Evolutionary conservation across 1,284 basidiomycete genomes (phyloP).

Genomic region (Meira nashicola): DNA sequence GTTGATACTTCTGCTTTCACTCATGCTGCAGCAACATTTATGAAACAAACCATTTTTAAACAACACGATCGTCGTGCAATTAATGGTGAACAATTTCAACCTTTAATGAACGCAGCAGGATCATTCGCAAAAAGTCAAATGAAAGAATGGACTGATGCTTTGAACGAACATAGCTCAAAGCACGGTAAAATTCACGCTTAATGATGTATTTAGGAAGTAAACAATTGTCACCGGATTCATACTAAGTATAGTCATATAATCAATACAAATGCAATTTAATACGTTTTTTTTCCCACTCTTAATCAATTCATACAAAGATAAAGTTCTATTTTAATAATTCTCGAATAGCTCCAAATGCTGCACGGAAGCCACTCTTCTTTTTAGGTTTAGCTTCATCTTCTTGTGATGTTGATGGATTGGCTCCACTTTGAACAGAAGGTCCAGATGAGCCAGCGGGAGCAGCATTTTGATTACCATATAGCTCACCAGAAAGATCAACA

Average conservation of each 20-base stretch:
- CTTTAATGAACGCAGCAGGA: slow-evolving; percentile 25
- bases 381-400: not conserved
- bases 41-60: slow-evolving; percentile 1
- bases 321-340: slow-evolving; percentile 11
- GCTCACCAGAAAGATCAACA: slow-evolving; percentile 11
- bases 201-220: not conserved
- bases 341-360: slow-evolving; percentile 15
- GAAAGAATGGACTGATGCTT: slow-evolving; percentile 6
- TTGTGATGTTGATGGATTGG: not conserved
- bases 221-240: not conserved
- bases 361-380: slow-evolving; percentile 9
- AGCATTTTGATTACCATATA: not conserved
- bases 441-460: not conserved
- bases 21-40: slow-evolving; percentile 15
- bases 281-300: not conserved
- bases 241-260: not conserved
- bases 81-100: slow-evolving; percentile 17
- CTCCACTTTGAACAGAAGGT: not conserved
- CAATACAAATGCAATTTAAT: not conserved
- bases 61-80: slow-evolving; percentile 12
- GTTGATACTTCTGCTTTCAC: slow-evolving; percentile 13
- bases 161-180: slow-evolving; percentile 4
- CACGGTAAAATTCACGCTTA: not conserved
- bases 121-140: slow-evolving; percentile 23
- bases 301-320: not conserved